phyloP scores from a whole-genome alignment of 2,329 filamentous ascomycete genomes.

The Samsoniella hepiali region DNA sequence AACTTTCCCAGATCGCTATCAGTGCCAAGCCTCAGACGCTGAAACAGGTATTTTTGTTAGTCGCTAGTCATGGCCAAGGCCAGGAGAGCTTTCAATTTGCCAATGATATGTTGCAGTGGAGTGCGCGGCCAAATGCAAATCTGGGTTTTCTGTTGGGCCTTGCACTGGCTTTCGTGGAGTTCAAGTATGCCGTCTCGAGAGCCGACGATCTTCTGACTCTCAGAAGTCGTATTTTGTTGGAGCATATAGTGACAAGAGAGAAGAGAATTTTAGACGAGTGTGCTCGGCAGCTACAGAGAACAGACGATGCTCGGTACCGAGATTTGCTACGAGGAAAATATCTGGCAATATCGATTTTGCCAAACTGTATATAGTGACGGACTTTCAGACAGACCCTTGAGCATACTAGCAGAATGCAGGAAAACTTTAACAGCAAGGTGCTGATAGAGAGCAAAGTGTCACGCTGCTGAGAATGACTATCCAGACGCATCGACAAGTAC shows the following conservation, averaged over 20 bases:
- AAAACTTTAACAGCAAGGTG: not conserved
- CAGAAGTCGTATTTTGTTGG: not conserved
- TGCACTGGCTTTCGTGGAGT: not conserved
- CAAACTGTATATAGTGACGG: not conserved
- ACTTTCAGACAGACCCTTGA: not conserved
- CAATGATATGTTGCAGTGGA: conserved; percentile 3
- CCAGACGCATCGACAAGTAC: not conserved
- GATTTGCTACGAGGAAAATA: not conserved
- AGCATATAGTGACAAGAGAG: not conserved
- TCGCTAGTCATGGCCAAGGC: not conserved
- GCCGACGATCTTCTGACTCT: not conserved
- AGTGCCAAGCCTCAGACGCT: not conserved
- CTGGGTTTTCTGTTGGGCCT: not conserved
- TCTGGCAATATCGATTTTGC: not conserved
- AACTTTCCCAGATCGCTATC: not conserved
- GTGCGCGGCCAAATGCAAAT: not conserved
- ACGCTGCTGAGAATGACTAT: not conserved
- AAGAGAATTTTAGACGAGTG: not conserved
- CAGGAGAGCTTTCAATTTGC: not conserved
- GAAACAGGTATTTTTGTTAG: not conserved
- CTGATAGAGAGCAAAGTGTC: not conserved
- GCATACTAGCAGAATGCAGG: not conserved
- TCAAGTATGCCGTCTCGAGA: not conserved
- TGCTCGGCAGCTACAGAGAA: not conserved
- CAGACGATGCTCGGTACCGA: not conserved